These are phyloP conservation scores for Barnettozyma sucrosica DNA, from an alignment of 805 yeast genomes.

Conservation along the genomic window DNA sequence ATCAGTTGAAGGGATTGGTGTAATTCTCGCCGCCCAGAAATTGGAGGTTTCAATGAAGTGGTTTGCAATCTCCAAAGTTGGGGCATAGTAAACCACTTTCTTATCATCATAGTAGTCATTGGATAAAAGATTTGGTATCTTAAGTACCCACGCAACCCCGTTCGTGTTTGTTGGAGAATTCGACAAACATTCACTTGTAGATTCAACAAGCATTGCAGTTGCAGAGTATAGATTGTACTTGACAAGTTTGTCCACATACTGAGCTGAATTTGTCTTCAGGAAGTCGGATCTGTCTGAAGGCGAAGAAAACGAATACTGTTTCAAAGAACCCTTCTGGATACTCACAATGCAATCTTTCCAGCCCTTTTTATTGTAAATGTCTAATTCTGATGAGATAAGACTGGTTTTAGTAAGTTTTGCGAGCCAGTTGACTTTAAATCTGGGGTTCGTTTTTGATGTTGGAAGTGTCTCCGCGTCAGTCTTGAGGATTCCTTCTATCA, in stretches of 20 bases:
- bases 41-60: slow-evolving; percentile 74
- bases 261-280: slow-evolving; percentile 16
- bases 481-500: slow-evolving; percentile 64
- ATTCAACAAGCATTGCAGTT: slow-evolving; percentile 18
- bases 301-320: slow-evolving; percentile 37
- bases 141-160: slow-evolving; percentile 24
- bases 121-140: slow-evolving; percentile 20
- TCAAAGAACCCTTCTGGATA: slow-evolving; percentile 43
- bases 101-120: slow-evolving; percentile 18
- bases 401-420: slow-evolving; percentile 15
- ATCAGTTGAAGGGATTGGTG: slow-evolving; percentile 68
- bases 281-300: slow-evolving; percentile 18
- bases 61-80: slow-evolving; percentile 47
- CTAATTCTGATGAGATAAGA: slow-evolving; percentile 27
- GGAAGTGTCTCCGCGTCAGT: slow-evolving; percentile 13
- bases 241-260: slow-evolving; percentile 16
- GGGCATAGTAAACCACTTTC: slow-evolving; percentile 22
- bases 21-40: slow-evolving; percentile 84
- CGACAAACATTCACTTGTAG: slow-evolving; percentile 16
- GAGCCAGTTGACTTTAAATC: slow-evolving; percentile 17
- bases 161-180: slow-evolving; percentile 14
- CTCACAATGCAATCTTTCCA: slow-evolving; percentile 40
- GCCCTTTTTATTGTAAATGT: slow-evolving; percentile 18
- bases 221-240: slow-evolving; percentile 26
- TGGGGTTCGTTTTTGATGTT: slow-evolving; percentile 3